A percentile compares a stretch with the other conserved stretches of the same genome.
phyloP scores from a whole-genome alignment of 192 early-diverging fungal species.

The Glomus cerebriforme region DNA sequence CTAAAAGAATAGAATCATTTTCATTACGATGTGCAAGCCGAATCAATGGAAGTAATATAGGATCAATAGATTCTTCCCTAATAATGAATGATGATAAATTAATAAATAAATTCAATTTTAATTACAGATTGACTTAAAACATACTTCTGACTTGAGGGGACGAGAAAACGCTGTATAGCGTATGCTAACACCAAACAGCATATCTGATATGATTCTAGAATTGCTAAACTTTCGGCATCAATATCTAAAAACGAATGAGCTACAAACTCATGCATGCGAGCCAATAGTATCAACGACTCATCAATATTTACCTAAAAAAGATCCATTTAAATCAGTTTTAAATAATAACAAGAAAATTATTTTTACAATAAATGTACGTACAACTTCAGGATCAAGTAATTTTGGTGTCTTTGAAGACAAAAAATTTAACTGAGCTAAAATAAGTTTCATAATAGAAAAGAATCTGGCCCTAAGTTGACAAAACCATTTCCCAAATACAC shows the following conservation, averaged over 20 bases:
- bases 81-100: background rate
- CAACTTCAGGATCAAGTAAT: background rate
- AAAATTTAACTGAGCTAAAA: background rate
- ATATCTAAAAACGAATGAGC: constrained; percentile 27
- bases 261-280: background rate
- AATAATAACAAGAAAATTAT: background rate
- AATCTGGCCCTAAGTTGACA: constrained; percentile 11
- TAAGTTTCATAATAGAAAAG: constrained; percentile 2
- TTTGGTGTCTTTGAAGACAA: background rate
- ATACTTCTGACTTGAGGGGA: background rate
- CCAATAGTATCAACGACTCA: background rate
- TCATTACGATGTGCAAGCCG: background rate
- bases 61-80: constrained; percentile 2
- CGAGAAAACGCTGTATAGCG: background rate
- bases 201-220: constrained; percentile 24
- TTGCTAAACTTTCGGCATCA: constrained; percentile 17
- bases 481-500: constrained; percentile 18
- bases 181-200: constrained; percentile 5
- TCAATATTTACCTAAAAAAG: background rate
- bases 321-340: background rate
- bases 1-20: background rate
- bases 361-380: background rate
- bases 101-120: background rate
- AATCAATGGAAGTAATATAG: constrained; percentile 12
- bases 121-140: background rate